These are phyloP conservation scores for Xanthoconium stramineum DNA, from an alignment of 768 basidiomycete species.

Conservation along the genomic window DNA sequence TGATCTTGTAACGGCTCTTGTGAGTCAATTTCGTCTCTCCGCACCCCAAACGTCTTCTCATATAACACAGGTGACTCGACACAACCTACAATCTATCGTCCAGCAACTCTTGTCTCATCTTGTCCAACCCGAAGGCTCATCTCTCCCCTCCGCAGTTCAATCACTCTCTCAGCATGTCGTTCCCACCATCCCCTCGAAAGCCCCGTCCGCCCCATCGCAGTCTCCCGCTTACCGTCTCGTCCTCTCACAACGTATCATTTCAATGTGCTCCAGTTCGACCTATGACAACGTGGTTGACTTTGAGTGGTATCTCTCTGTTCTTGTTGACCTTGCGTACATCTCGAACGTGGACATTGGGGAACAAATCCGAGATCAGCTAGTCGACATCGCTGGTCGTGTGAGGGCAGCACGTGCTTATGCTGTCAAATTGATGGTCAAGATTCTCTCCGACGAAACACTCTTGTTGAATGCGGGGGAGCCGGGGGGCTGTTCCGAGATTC, in stretches of 20 bases:
- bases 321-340: conserved; percentile 88
- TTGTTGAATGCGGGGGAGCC: conserved; percentile 63
- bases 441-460: conserved; percentile 77
- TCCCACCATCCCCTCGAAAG: conserved; percentile 35
- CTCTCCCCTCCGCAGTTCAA: conserved; percentile 56
- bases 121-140: conserved; percentile 52
- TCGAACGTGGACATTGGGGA: conserved; percentile 75
- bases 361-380: conserved; percentile 77
- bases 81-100: conserved; percentile 85
- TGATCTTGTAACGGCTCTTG: conserved; percentile 93
- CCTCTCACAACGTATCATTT: conserved; percentile 77
- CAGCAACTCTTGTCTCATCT: conserved; percentile 89
- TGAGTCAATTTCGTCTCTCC: conserved; percentile 31
- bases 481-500: conserved; percentile 76
- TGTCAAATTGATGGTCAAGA: conserved; percentile 76
- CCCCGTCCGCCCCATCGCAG: conserved; percentile 53
- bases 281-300: conserved; percentile 91
- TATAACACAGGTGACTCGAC: conserved; percentile 62
- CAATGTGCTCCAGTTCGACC: conserved; percentile 78
- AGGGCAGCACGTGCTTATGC: conserved; percentile 71
- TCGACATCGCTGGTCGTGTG: conserved; percentile 86
- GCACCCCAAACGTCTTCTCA: not conserved
- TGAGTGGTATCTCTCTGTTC: conserved; percentile 96
- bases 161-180: conserved; percentile 52
- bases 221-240: conserved; percentile 84